Conservation (phyloP, 768 basidiomycete genomes). For the Phaeolepiota aurea region DNA sequence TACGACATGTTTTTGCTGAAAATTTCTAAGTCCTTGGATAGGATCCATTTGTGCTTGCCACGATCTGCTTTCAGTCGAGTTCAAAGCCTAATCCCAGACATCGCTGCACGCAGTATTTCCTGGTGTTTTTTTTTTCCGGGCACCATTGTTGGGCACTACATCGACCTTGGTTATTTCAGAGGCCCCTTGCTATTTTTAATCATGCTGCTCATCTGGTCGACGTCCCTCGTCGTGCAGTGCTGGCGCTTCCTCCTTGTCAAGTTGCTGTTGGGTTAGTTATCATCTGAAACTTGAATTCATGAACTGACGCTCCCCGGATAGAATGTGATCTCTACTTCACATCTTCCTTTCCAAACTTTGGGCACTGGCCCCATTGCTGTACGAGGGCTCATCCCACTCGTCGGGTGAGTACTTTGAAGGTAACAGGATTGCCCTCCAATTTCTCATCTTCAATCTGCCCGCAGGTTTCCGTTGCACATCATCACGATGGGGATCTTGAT, state of each 20-base stretch:
- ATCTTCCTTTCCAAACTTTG: constrained; percentile 38
- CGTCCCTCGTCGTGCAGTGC: constrained; percentile 52
- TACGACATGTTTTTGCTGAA: background rate
- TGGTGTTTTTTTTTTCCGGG: constrained; percentile 41
- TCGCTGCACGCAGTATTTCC: constrained; percentile 41
- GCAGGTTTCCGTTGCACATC: no score
- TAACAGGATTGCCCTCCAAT: no score
- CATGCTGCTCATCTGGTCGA: constrained; percentile 35
- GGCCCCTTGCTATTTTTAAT: constrained; percentile 35
- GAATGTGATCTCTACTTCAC: constrained; percentile 30
- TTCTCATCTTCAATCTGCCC: background rate
- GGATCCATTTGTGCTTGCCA: constrained; percentile 17
- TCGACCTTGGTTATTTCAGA: constrained; percentile 53
- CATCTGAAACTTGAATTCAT: constrained; percentile 32
- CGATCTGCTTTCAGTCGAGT: background rate
- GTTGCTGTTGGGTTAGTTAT: constrained; percentile 52
- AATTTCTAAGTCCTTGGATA: constrained; percentile 18
- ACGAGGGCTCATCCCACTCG: constrained; percentile 38
- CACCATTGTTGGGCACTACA: constrained; percentile 44
- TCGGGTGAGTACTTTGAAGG: constrained; percentile 53
- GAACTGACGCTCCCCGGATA: constrained; percentile 5
- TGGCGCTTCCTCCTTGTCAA: constrained; percentile 59
- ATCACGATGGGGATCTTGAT: no score
- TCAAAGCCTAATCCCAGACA: background rate
- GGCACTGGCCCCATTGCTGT: constrained; percentile 65